phyloP scores from a whole-genome alignment of 1,284 basidiomycete genomes.

The Hypsizygus ulmarius region DNA sequence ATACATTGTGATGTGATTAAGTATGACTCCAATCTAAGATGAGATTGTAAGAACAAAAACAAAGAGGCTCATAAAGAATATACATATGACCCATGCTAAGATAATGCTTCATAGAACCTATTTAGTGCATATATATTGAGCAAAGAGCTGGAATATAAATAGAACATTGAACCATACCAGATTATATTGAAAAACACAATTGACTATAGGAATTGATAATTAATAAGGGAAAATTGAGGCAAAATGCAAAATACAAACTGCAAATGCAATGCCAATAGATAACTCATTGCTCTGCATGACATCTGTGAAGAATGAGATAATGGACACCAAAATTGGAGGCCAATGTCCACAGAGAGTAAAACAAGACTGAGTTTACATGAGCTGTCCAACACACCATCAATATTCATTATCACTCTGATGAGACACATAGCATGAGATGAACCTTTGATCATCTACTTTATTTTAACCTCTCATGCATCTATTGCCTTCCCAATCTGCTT shows the following conservation, averaged over 20 bases:
- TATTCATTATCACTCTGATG: neutral
- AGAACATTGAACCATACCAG: conserved; percentile 32
- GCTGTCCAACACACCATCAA: conserved; percentile 36
- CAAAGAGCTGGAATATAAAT: neutral
- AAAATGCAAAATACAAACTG: conserved; percentile 40
- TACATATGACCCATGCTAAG: conserved; percentile 65
- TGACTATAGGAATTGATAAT: conserved; percentile 37
- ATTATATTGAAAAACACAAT: conserved; percentile 75
- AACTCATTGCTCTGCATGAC: conserved; percentile 64
- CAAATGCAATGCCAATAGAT: conserved; percentile 68
- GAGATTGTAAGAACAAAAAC: conserved; percentile 10
- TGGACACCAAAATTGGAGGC: conserved; percentile 69
- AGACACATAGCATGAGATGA: conserved; percentile 1
- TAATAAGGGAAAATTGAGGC: neutral
- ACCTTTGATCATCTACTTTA: conserved; percentile 73
- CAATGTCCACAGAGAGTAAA: conserved; percentile 59
- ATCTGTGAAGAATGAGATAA: conserved; percentile 65
- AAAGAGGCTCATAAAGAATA: conserved; percentile 46
- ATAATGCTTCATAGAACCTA: conserved; percentile 68
- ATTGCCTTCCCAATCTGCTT: conserved; percentile 65
- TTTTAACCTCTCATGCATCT: conserved; percentile 57
- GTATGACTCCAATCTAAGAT: conserved; percentile 64
- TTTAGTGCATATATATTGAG: neutral
- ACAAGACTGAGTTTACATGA: conserved; percentile 62
- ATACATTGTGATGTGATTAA: conserved; percentile 80